A percentile compares a stretch with the other conserved stretches of the same genome.
Conservation (phyloP, 352 stramenopile species). For the Phytophthora parvispora region DNA sequence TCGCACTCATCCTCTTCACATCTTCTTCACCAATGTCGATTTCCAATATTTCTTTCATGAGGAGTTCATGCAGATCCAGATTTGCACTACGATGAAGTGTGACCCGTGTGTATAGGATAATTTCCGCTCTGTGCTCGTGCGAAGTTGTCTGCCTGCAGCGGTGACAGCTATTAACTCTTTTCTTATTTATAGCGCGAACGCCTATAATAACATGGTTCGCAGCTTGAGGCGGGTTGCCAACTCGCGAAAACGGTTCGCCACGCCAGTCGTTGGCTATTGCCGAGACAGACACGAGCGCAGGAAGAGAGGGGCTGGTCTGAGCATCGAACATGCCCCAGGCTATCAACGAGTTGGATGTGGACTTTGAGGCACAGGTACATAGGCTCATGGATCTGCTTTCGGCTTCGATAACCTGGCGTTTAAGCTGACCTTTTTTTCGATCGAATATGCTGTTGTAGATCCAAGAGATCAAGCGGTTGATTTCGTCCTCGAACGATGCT, state of each 20-base stretch:
- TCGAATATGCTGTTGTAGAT: too few species aligned
- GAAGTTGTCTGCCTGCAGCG: neutral
- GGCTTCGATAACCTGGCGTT: neutral
- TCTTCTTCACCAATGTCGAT: too few species aligned
- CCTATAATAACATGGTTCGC: slow-evolving; percentile 13
- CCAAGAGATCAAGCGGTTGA: slow-evolving; percentile 80
- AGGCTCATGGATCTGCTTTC: neutral
- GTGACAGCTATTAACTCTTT: neutral
- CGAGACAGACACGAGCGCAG: slow-evolving; percentile 4
- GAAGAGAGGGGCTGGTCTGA: slow-evolving; percentile 1
- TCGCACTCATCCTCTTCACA: too few species aligned
- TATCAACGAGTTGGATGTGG: slow-evolving; percentile 76
- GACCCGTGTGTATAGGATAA: too few species aligned
- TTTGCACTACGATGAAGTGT: too few species aligned
- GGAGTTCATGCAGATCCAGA: too few species aligned
- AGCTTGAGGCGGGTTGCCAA: neutral
- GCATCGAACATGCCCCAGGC: slow-evolving; percentile 52
- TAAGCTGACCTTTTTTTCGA: neutral
- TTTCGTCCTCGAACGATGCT: slow-evolving; percentile 74
- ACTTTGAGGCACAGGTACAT: slow-evolving; percentile 77
- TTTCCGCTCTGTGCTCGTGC: neutral
- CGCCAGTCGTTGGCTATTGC: slow-evolving; percentile 6
- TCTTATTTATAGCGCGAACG: slow-evolving; percentile 12
- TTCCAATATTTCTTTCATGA: too few species aligned
- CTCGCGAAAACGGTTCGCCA: slow-evolving; percentile 20